phyloP scores from a whole-genome alignment of 2,329 filamentous ascomycete species.

The Venturia aucupariae region DNA sequence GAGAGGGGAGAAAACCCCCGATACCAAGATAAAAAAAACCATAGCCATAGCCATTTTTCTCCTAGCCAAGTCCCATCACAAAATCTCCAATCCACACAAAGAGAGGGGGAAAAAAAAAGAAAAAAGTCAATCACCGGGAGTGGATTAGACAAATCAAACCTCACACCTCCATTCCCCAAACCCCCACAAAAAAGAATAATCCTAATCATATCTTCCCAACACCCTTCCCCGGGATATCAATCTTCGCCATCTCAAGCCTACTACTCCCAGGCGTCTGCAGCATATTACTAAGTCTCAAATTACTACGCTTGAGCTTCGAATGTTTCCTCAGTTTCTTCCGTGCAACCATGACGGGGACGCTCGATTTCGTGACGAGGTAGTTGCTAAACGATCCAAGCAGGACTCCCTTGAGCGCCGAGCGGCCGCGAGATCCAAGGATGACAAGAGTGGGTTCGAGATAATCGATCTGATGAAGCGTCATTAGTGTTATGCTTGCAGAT shows the following conservation, averaged over 20 bases:
- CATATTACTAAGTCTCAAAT: slow-evolving; percentile 66
- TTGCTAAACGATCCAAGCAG: slow-evolving; percentile 95
- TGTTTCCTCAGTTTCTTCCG: slow-evolving; percentile 83
- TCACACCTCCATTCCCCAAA: background rate
- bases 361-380: slow-evolving; percentile 93
- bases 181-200: background rate
- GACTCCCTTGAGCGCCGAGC: slow-evolving; percentile 87
- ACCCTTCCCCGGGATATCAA: slow-evolving; percentile 11
- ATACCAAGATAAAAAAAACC: too few species aligned
- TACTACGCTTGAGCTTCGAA: slow-evolving; percentile 61
- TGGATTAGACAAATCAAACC: too few species aligned
- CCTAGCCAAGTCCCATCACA: too few species aligned
- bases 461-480: slow-evolving; percentile 54
- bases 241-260: slow-evolving; percentile 9
- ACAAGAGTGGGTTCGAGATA: slow-evolving; percentile 84
- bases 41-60: too few species aligned
- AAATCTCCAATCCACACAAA: too few species aligned
- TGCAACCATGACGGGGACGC: slow-evolving; percentile 95
- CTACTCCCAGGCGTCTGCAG: slow-evolving; percentile 6
- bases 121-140: too few species aligned
- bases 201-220: background rate
- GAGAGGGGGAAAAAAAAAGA: too few species aligned
- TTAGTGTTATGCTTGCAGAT: slow-evolving; percentile 13
- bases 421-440: slow-evolving; percentile 82
- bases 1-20: too few species aligned